phyloP scores from a whole-genome alignment of 768 basidiomycete genomes.

The Boletus tomentosulus region DNA sequence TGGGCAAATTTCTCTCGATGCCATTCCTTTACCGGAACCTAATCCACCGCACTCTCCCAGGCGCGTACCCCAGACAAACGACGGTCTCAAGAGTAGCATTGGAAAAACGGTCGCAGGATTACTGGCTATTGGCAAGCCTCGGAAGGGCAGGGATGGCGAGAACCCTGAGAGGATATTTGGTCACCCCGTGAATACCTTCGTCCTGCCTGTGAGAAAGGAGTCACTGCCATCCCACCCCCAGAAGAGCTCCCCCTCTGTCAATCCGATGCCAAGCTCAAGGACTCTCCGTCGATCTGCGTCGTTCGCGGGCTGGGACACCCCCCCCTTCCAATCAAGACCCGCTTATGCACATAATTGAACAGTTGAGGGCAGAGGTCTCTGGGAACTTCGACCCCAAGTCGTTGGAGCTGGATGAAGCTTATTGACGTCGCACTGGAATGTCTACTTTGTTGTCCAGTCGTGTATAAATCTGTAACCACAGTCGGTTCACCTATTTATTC shows the following conservation, averaged over 20 bases:
- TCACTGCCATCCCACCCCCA: slow-evolving; percentile 7
- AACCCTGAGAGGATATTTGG: slow-evolving; percentile 12
- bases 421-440: background rate
- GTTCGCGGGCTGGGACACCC: slow-evolving; percentile 12
- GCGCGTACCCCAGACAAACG: slow-evolving; percentile 1
- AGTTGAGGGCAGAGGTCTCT: slow-evolving; percentile 16
- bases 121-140: background rate
- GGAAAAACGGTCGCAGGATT: slow-evolving; percentile 6
- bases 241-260: background rate
- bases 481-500: background rate
- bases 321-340: background rate
- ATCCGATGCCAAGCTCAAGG: background rate
- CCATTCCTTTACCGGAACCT: slow-evolving; percentile 7
- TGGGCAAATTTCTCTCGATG: slow-evolving; percentile 10
- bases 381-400: slow-evolving; percentile 16
- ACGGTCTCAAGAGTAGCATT: slow-evolving; percentile 4
- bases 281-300: slow-evolving; percentile 27
- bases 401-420: slow-evolving; percentile 7
- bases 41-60: slow-evolving; percentile 7
- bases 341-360: slow-evolving; percentile 15
- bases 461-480: background rate
- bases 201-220: slow-evolving; percentile 13
- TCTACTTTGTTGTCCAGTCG: background rate
- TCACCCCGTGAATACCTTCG: slow-evolving; percentile 9
- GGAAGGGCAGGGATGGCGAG: slow-evolving; percentile 1